These are phyloP conservation scores for Puccinia triticina DNA, from an alignment of 1,284 basidiomycete genomes.

Conservation along the genomic window DNA sequence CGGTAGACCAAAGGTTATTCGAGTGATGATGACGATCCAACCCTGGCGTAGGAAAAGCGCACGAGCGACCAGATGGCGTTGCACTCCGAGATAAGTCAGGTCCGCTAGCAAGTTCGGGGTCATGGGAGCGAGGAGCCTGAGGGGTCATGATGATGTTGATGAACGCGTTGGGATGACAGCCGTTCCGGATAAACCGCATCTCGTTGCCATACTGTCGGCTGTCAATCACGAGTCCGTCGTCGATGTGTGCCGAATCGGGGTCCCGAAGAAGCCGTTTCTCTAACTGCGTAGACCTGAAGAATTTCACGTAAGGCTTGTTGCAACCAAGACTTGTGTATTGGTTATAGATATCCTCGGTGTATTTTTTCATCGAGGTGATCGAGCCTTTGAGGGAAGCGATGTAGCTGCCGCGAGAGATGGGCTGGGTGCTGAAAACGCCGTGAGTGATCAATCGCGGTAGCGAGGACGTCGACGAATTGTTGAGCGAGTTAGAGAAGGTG, in stretches of 20 bases:
- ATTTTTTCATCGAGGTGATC: constrained; percentile 59
- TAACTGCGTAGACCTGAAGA: constrained; percentile 65
- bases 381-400: constrained; percentile 60
- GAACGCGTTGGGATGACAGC: constrained; percentile 87
- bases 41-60: background rate
- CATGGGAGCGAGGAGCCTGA: constrained; percentile 7
- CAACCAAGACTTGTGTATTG: constrained; percentile 65
- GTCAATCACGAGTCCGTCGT: constrained; percentile 80
- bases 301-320: constrained; percentile 72
- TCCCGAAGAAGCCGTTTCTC: background rate
- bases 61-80: constrained; percentile 1
- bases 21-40: constrained; percentile 38
- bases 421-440: constrained; percentile 61
- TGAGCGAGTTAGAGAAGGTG: constrained; percentile 63
- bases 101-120: background rate
- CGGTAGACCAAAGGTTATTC: background rate
- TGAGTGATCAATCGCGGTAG: constrained; percentile 61
- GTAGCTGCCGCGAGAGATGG: constrained; percentile 61
- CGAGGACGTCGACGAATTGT: constrained; percentile 53
- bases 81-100: background rate
- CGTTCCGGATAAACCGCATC: constrained; percentile 75
- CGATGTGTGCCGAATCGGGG: constrained; percentile 57
- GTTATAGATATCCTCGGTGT: constrained; percentile 64
- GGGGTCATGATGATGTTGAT: constrained; percentile 68
- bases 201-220: constrained; percentile 76